A percentile compares a stretch with the other conserved stretches of the same genome.
Evolutionary conservation across 768 basidiomycete species (phyloP).

Genomic region (Hirschioporus abietinus): DNA sequence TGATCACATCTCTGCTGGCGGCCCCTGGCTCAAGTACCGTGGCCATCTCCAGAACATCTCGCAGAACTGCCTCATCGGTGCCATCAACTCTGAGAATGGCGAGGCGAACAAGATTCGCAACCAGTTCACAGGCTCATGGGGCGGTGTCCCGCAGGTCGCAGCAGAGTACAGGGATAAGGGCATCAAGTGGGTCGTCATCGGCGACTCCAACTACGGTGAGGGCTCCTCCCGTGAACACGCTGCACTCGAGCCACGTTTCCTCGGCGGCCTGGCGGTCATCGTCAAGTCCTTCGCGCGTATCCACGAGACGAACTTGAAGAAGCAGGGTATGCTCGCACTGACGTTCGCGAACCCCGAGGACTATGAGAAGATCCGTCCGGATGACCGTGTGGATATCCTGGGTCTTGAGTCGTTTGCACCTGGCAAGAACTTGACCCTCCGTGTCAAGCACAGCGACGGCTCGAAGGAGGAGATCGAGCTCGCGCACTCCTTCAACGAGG

Average conservation of each 20-base stretch:
- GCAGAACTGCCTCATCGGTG: constrained; percentile 96
- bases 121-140: constrained; percentile 82
- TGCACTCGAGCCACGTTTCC: constrained; percentile 91
- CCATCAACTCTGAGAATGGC: constrained; percentile 91
- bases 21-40: constrained; percentile 99
- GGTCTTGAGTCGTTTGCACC: constrained; percentile 87
- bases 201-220: constrained; percentile 95
- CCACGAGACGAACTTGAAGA: constrained; percentile 98
- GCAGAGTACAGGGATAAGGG: constrained; percentile 85
- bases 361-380: constrained; percentile 87
- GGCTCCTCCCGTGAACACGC: constrained; percentile 98
- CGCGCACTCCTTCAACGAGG: constrained; percentile 94
- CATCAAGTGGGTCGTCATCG: constrained; percentile 96
- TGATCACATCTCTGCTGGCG: constrained; percentile 95
- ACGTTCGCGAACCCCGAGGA: constrained; percentile 90
- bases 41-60: constrained; percentile 99
- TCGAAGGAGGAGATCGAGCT: constrained; percentile 69
- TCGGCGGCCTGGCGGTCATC: constrained; percentile 94
- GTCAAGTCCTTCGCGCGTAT: constrained; percentile 96
- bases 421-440: constrained; percentile 84
- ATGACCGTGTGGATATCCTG: constrained; percentile 84
- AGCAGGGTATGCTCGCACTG: constrained; percentile 97
- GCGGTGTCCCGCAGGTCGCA: constrained; percentile 77
- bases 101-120: constrained; percentile 97
- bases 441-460: constrained; percentile 80